These are phyloP conservation scores for Diaporthe sp. DNA, from an alignment of 2,329 filamentous ascomycete species.

Conservation along the genomic window DNA sequence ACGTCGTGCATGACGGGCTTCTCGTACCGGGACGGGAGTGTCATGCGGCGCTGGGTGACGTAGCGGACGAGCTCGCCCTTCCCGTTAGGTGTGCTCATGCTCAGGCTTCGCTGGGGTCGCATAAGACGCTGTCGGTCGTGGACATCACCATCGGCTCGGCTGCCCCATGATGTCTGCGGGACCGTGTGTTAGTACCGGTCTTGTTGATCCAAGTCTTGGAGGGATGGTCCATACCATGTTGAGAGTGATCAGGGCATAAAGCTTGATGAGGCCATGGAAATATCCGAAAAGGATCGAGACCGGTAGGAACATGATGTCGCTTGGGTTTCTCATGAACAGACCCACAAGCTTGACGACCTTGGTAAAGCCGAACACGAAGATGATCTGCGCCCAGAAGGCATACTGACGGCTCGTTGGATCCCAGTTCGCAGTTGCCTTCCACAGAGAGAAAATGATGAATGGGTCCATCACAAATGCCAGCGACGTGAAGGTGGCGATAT, in stretches of 20 bases:
- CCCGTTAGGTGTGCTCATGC: constrained; percentile 56
- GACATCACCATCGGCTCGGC: constrained; percentile 88
- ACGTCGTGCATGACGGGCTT: constrained; percentile 34
- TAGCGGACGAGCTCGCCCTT: constrained; percentile 56
- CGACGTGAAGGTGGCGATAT: constrained; percentile 92
- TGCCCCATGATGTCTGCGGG: constrained; percentile 90
- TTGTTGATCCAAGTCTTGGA: not conserved
- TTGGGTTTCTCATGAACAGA: constrained; percentile 85
- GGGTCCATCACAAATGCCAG: constrained; percentile 85
- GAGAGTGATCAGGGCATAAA: constrained; percentile 85
- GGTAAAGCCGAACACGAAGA: constrained; percentile 84
- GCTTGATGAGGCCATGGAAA: constrained; percentile 91
- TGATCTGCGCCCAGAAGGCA: constrained; percentile 70
- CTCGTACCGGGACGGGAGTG: constrained; percentile 36
- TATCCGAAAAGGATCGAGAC: constrained; percentile 93
- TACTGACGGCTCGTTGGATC: constrained; percentile 61
- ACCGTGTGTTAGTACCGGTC: constrained; percentile 25
- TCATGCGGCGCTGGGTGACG: constrained; percentile 54
- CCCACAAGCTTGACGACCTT: constrained; percentile 93
- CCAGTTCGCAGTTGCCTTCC: constrained; percentile 74
- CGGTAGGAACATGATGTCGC: constrained; percentile 82
- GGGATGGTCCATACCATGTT: constrained; percentile 73
- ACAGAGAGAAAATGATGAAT: constrained; percentile 75
- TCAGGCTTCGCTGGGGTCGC: constrained; percentile 52
- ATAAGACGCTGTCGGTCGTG: constrained; percentile 80